Percentiles rank a stretch among this genome's conserved stretches.
Conservation (phyloP, 2,329 filamentous ascomycete species). For the Xylaria arbuscula region DNA sequence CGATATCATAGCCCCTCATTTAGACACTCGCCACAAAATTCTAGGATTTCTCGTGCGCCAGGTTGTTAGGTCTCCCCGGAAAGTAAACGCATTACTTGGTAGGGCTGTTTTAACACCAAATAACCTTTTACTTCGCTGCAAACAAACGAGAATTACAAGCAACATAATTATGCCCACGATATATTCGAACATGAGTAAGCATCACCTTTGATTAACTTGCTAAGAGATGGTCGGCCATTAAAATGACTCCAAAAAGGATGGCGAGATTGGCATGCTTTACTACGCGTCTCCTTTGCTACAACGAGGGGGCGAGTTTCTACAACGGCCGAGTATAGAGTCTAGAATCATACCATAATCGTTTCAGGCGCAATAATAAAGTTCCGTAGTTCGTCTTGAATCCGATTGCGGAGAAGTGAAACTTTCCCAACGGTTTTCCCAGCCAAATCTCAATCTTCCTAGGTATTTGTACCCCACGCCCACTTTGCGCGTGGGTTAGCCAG, state of each 20-base stretch:
- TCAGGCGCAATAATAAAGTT: not conserved
- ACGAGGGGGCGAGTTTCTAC: not conserved
- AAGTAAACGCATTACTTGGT: not conserved
- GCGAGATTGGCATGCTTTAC: not conserved
- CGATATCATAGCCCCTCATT: no score
- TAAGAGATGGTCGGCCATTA: not conserved
- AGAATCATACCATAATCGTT: not conserved
- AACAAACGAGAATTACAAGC: not conserved
- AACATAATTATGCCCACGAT: not conserved
- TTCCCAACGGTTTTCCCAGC: not conserved
- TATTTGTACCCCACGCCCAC: not conserved
- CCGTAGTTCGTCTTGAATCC: not conserved
- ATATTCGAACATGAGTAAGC: not conserved
- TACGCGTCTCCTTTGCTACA: not conserved
- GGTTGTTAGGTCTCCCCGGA: conserved; percentile 5
- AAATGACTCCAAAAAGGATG: not conserved
- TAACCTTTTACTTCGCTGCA: not conserved
- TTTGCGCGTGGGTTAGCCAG: conserved; percentile 7
- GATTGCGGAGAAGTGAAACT: conserved; percentile 13
- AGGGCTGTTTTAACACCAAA: conserved; percentile 3
- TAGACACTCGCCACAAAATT: not conserved
- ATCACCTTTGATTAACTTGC: not conserved
- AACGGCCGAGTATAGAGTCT: not conserved
- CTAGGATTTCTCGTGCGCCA: conserved; percentile 6
- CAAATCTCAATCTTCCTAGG: not conserved